phyloP scores from a whole-genome alignment of 768 basidiomycete species.

The Amanita jacksonii region DNA sequence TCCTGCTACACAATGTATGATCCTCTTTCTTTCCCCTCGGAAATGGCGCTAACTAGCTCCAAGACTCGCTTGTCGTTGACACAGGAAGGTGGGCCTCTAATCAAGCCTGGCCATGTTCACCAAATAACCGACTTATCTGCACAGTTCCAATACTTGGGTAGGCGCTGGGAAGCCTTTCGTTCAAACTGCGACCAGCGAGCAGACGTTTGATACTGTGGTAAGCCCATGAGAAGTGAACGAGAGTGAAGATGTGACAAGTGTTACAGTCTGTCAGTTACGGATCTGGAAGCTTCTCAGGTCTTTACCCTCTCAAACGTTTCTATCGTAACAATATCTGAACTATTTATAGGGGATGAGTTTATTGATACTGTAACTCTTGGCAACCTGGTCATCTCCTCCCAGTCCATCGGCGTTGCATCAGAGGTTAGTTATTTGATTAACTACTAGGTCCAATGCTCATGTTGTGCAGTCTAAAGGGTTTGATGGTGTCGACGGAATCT shows the following conservation, averaged over 20 bases:
- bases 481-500: conserved; percentile 48
- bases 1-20: conserved; percentile 45
- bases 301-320: not conserved
- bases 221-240: conserved; percentile 12
- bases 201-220: conserved; percentile 41
- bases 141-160: conserved; percentile 65
- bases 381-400: conserved; percentile 33
- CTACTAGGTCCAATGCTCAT: not conserved
- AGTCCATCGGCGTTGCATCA: conserved; percentile 59
- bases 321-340: not conserved
- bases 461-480: conserved; percentile 30
- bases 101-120: not conserved
- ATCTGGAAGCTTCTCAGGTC: conserved; percentile 53
- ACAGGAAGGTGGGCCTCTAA: conserved; percentile 36
- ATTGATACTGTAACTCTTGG: conserved; percentile 48
- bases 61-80: conserved; percentile 49
- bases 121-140: conserved; percentile 11
- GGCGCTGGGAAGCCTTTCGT: conserved; percentile 39
- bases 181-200: conserved; percentile 37
- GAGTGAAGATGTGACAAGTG: not conserved
- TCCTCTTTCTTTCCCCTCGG: not conserved
- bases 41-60: not conserved
- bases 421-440: conserved; percentile 11
- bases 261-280: conserved; percentile 47
- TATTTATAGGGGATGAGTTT: conserved; percentile 31